Conservation (phyloP, 2,329 filamentous ascomycete species). For the Beauveria asiatica region DNA sequence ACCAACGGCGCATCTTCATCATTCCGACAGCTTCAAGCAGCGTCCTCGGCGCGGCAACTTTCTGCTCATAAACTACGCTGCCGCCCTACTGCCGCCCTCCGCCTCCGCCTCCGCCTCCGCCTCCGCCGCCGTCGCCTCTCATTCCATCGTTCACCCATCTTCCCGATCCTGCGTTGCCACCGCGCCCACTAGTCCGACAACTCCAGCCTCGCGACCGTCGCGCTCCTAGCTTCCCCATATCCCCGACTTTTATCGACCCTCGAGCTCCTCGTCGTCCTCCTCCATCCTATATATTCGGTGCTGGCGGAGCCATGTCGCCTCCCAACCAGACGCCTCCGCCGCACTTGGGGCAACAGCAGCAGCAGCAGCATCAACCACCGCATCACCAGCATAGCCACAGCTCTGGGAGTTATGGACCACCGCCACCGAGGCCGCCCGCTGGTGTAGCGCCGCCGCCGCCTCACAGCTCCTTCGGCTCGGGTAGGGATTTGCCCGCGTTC, state of each 20-base stretch:
- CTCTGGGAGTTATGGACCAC: constrained; percentile 32
- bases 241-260: constrained; percentile 10
- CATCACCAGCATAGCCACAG: constrained; percentile 19
- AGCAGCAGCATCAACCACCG: constrained; percentile 21
- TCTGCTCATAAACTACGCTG: background rate
- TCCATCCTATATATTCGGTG: constrained; percentile 23
- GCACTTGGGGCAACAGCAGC: constrained; percentile 20
- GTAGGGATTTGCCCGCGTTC: constrained; percentile 46
- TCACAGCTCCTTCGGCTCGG: constrained; percentile 35
- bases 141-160: background rate
- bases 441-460: constrained; percentile 33
- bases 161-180: background rate
- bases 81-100: background rate
- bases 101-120: background rate
- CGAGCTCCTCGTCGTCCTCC: constrained; percentile 35
- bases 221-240: background rate
- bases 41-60: constrained; percentile 1
- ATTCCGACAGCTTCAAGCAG: constrained; percentile 3
- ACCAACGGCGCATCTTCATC: constrained; percentile 3
- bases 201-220: constrained; percentile 2
- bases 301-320: constrained; percentile 25
- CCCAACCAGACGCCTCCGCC: constrained; percentile 35
- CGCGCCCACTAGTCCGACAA: constrained; percentile 9
- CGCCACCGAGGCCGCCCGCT: constrained; percentile 36
- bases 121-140: background rate